phyloP scores from a whole-genome alignment of 805 yeast species.

The Clavispora vitiphila region DNA sequence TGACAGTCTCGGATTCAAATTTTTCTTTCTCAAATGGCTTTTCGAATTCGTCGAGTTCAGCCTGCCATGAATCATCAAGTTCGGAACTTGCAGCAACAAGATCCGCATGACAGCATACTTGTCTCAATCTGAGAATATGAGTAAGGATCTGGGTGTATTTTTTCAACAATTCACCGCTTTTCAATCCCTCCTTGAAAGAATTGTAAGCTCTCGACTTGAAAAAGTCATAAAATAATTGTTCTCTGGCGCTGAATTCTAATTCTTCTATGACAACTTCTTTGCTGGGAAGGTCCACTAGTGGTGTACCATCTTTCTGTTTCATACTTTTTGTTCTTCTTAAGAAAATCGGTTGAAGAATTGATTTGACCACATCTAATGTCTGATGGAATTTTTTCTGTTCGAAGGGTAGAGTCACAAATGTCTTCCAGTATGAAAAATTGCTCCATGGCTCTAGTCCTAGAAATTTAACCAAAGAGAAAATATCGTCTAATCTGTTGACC shows the following conservation, averaged over 20 bases:
- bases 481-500: conserved; percentile 80
- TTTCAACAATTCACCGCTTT: conserved; percentile 62
- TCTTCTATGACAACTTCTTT: conserved; percentile 69
- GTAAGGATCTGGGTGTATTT: conserved; percentile 76
- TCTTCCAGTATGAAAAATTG: conserved; percentile 79
- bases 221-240: conserved; percentile 61
- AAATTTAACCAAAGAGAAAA: conserved; percentile 71
- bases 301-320: conserved; percentile 67
- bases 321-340: conserved; percentile 82
- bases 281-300: conserved; percentile 70
- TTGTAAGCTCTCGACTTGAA: conserved; percentile 62
- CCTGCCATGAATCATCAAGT: conserved; percentile 44
- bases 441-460: conserved; percentile 87
- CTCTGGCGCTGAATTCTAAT: conserved; percentile 61
- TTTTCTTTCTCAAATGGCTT: conserved; percentile 12
- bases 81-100: conserved; percentile 51
- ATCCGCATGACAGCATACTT: conserved; percentile 80
- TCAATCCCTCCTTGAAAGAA: conserved; percentile 55
- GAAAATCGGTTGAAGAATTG: conserved; percentile 77
- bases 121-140: conserved; percentile 78
- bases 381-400: conserved; percentile 64
- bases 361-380: conserved; percentile 79
- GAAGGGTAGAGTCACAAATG: conserved; percentile 79
- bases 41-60: conserved; percentile 15
- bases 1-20: conserved; percentile 19